Conservation (phyloP, 352 stramenopile genomes). For the Nothophytophthora sp. region DNA sequence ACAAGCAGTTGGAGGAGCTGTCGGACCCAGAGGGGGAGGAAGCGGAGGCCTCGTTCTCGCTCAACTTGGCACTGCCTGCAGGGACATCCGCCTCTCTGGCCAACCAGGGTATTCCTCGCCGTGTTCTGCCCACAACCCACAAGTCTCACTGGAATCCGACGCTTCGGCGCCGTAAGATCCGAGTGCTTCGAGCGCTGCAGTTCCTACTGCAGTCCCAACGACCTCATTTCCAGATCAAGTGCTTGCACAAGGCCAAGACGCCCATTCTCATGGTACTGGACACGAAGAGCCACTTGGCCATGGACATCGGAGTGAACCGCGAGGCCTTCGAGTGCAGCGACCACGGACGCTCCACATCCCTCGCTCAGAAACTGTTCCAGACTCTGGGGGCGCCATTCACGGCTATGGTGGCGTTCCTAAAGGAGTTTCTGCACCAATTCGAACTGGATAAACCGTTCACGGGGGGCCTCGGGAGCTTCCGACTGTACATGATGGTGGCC, state of each 20-base stretch:
- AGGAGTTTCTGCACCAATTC: slow-evolving; percentile 81
- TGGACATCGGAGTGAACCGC: slow-evolving; percentile 71
- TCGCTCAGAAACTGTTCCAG: slow-evolving; percentile 48
- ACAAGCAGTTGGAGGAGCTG: neutral
- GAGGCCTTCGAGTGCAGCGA: slow-evolving; percentile 60
- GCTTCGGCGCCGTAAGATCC: slow-evolving; percentile 59
- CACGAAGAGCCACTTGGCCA: slow-evolving; percentile 43
- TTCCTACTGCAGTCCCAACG: slow-evolving; percentile 48
- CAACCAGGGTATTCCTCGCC: slow-evolving; percentile 28
- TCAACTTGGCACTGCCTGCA: slow-evolving; percentile 53
- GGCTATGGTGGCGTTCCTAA: slow-evolving; percentile 63
- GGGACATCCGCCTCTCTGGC: slow-evolving; percentile 14
- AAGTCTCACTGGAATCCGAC: slow-evolving; percentile 79
- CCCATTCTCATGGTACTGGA: slow-evolving; percentile 76
- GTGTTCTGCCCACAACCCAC: slow-evolving; percentile 23
- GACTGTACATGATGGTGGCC: slow-evolving; percentile 82
- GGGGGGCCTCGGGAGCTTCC: slow-evolving; percentile 74
- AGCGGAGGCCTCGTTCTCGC: slow-evolving; percentile 53
- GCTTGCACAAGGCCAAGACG: slow-evolving; percentile 69
- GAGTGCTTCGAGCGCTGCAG: slow-evolving; percentile 54
- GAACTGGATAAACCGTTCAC: slow-evolving; percentile 82
- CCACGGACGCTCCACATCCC: slow-evolving; percentile 60
- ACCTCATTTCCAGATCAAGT: slow-evolving; percentile 61
- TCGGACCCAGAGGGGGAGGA: slow-evolving; percentile 33
- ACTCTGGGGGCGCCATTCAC: slow-evolving; percentile 49